Base-by-base conservation (phyloP, 176 grass and related monocot genomes). In the Oryza australiensis region DNA sequence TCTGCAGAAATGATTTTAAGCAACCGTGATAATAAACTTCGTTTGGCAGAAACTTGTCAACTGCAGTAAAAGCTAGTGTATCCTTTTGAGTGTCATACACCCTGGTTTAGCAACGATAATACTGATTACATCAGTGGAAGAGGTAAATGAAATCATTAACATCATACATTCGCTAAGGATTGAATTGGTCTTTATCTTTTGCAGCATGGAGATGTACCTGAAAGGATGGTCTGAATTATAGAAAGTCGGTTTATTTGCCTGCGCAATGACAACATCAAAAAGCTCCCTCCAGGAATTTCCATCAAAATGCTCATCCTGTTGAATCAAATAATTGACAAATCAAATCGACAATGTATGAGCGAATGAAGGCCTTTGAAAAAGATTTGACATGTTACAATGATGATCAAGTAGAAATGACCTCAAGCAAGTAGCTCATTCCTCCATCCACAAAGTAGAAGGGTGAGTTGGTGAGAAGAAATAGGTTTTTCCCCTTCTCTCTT, bases 401-500 rank as follows among this genome's bases (percentile, higher is more conserved):
- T 1, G 7, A 59, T n/a, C 15, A 9, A 27, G 22, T 45, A 26
- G 67, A 89, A 86, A 83, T 10, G 74, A 99, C 96, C 96, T 99
- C 93, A 87, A 99, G 71, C 85, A 99, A 92, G 74, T 87, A 99
- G 68, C 75, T 80, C 96, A 99, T 99, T 68, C 96, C 96, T 51
- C 93, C 96, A 90, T 99, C 93, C 29, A 99, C 96, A 74, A 99
- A 99, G 82, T 88, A 95, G 80, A 93, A 99, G 60, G 96, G 96
- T 74, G 96, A 99, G 84, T 99, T 99, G 14, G 96, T 99, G 26
- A 99, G 83, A 82, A 99, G 89, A 82, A 99, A 99, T 63, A 99
- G 91, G 30, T 88, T 99, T 76, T 99, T 99, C 7, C 92, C 96
- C 35, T 93, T 99, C 75, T 93, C 90, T 62, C 86, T 95, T 80